A percentile compares a stretch with the other conserved stretches of the same genome.
These are phyloP conservation scores for Symbiodinium natans DNA, from an alignment of 73 alveolate genomes.

Conservation along the genomic window DNA sequence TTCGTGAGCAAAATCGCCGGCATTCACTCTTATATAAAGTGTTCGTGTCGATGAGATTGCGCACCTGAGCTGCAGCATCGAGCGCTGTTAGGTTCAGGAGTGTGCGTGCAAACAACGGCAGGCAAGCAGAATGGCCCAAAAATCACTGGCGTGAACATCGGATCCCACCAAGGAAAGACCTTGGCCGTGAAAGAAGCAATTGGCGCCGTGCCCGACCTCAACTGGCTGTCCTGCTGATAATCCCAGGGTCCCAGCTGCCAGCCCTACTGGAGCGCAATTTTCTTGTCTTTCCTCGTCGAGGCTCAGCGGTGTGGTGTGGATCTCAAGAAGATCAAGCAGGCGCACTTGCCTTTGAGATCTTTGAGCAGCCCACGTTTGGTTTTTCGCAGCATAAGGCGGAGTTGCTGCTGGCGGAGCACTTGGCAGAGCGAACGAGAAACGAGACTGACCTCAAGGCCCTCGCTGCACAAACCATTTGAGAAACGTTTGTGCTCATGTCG, in stretches of 20 bases:
- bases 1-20: no score
- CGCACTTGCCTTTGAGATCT: not conserved
- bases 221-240: not conserved
- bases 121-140: no score
- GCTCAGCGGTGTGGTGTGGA: slow-evolving; percentile 9
- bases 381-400: no score
- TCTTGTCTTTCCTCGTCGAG: no score
- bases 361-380: no score
- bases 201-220: not conserved
- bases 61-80: no score
- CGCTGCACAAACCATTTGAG: not conserved
- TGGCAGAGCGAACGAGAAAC: not conserved
- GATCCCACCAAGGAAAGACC: not conserved
- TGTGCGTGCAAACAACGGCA: no score
- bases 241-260: not conserved
- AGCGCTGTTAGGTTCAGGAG: no score
- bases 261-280: not conserved
- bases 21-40: no score
- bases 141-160: no score
- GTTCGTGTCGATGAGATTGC: no score
- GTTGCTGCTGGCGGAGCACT: not conserved
- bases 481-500: no score
- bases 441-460: not conserved
- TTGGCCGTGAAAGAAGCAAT: slow-evolving; percentile 1
- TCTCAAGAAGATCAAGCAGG: not conserved